Percentiles rank a stretch among this genome's conserved stretches.
Evolutionary conservation across 1,284 basidiomycete species (phyloP).

Genomic region (Lentinus polychrous): DNA sequence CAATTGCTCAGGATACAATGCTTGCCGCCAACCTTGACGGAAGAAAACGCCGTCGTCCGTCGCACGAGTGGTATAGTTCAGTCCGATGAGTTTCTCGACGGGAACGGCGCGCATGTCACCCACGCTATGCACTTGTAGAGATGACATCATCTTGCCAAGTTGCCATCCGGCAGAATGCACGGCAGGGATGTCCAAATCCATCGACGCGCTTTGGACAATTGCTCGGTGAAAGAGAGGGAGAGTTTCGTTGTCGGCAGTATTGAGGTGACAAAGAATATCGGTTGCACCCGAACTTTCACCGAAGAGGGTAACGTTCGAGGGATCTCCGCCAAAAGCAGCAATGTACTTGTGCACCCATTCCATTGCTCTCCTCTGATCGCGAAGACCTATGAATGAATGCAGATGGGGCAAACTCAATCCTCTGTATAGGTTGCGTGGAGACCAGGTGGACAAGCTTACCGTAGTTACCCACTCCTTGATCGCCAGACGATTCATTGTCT

Average conservation of each 20-base stretch:
- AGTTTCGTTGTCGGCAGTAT: slow-evolving; percentile 54
- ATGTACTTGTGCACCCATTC: slow-evolving; percentile 68
- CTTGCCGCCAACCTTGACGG: slow-evolving; percentile 48
- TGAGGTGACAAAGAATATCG: slow-evolving; percentile 65
- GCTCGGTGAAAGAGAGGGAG: slow-evolving; percentile 57
- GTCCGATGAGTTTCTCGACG: slow-evolving; percentile 45
- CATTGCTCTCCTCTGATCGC: slow-evolving; percentile 63
- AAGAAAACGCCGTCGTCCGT: slow-evolving; percentile 67
- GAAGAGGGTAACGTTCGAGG: slow-evolving; percentile 63
- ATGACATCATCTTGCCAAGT: slow-evolving; percentile 51
- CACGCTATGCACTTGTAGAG: slow-evolving; percentile 43
- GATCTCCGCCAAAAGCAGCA: slow-evolving; percentile 64
- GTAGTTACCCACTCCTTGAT: slow-evolving; percentile 71
- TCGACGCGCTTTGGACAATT: slow-evolving; percentile 58
- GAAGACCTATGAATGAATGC: slow-evolving; percentile 49
- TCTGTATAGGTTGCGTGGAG: neutral
- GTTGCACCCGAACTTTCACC: slow-evolving; percentile 65
- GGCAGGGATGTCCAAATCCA: slow-evolving; percentile 55
- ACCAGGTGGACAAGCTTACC: slow-evolving; percentile 31
- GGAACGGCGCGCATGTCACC: slow-evolving; percentile 54
- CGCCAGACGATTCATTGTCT: slow-evolving; percentile 54
- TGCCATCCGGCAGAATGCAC: slow-evolving; percentile 57
- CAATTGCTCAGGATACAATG: slow-evolving; percentile 32
- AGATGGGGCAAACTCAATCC: slow-evolving; percentile 2
- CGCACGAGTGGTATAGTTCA: slow-evolving; percentile 43